A percentile compares a stretch with the other conserved stretches of the same genome.
Evolutionary conservation across 208 protist genomes (phyloP).

Genomic region (Zelonia costaricensis): DNA sequence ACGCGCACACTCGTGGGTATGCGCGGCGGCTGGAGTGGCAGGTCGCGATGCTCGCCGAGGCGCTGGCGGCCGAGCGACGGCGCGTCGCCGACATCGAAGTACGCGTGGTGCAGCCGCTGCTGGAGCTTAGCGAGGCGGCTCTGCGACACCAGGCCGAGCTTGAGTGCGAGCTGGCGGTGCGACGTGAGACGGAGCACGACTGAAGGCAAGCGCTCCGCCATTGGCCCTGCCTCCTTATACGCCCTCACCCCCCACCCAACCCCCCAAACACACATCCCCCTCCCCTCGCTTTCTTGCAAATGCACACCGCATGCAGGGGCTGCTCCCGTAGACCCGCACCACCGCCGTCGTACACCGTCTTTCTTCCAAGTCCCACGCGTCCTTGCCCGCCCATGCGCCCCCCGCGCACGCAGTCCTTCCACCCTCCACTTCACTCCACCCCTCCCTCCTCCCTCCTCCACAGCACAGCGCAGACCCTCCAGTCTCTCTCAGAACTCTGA

Average conservation of each 20-base stretch:
- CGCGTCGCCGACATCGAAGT: constrained; percentile 6
- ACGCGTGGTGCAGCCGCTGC: constrained; percentile 19
- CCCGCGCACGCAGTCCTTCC: too few relatives aligned
- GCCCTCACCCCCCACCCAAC: not conserved
- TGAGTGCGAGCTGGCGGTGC: not conserved
- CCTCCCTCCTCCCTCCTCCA: not conserved
- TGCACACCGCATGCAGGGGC: too few relatives aligned
- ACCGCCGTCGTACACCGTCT: too few relatives aligned
- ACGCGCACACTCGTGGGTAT: too few relatives aligned
- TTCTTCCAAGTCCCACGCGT: too few relatives aligned
- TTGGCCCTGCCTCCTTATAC: too few relatives aligned
- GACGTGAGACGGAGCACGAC: not conserved
- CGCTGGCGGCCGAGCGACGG: constrained; percentile 11
- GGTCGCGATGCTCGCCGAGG: constrained; percentile 16
- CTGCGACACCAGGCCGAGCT: not conserved
- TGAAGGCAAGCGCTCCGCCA: too few relatives aligned
- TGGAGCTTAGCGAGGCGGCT: constrained; percentile 9
- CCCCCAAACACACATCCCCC: not conserved
- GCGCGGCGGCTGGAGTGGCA: constrained; percentile 25
- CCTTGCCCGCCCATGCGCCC: too few relatives aligned
- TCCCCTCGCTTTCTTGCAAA: not conserved
- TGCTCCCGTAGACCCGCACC: too few relatives aligned
- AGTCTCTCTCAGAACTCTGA: not conserved
- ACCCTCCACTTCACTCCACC: too few relatives aligned
- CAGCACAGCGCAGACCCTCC: not conserved